Conservation (phyloP, 352 stramenopile genomes). For the Plasmopara muralis region DNA sequence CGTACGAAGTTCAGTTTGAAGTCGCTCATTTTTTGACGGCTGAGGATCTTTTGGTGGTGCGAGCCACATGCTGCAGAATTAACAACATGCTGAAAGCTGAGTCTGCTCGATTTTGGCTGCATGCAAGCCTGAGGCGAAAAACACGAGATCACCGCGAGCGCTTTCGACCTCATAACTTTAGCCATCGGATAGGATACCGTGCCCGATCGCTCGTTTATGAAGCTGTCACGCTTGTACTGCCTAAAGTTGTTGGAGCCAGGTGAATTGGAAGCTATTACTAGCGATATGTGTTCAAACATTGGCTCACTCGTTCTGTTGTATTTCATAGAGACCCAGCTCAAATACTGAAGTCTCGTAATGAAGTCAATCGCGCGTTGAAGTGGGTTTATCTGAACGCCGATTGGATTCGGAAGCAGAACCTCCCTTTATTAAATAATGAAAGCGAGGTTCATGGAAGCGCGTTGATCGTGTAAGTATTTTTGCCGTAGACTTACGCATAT, state of each 20-base stretch:
- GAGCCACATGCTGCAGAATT: conserved; percentile 71
- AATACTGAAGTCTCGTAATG: conserved; percentile 57
- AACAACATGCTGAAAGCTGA: conserved; percentile 81
- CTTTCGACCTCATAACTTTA: conserved; percentile 41
- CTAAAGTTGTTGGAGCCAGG: conserved; percentile 68
- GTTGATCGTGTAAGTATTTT: conserved; percentile 34
- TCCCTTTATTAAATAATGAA: conserved; percentile 35
- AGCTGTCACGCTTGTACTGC: conserved; percentile 64
- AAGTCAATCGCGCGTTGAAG: conserved; percentile 71
- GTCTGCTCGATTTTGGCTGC: conserved; percentile 78
- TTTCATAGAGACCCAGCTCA: conserved; percentile 52
- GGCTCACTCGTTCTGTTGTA: conserved; percentile 1
- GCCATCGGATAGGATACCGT: conserved; percentile 40
- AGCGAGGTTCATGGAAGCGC: conserved; percentile 13
- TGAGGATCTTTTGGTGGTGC: conserved; percentile 70
- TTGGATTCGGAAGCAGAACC: conserved; percentile 70
- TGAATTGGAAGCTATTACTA: conserved; percentile 2
- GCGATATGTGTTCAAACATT: not conserved
- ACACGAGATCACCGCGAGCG: conserved; percentile 44
- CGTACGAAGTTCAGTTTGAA: conserved; percentile 79
- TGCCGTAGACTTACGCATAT: not conserved
- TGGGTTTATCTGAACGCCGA: conserved; percentile 84
- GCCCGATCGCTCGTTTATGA: conserved; percentile 74
- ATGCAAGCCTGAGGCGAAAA: conserved; percentile 68
- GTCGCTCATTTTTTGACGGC: conserved; percentile 64